phyloP scores from a whole-genome alignment of 139 green algal species.

The Closterium sp. region DNA sequence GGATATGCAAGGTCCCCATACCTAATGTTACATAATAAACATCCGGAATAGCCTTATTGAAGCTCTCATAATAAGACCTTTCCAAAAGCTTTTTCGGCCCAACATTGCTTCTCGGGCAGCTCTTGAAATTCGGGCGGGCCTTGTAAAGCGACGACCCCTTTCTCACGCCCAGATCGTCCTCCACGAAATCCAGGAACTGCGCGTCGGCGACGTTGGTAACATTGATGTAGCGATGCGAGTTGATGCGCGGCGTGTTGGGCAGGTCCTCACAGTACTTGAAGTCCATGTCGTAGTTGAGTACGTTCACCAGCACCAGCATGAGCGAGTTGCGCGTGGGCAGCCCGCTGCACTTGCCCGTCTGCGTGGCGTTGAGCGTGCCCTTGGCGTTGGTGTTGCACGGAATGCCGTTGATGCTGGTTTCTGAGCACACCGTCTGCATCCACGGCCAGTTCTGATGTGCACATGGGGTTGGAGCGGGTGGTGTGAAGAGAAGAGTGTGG shows the following conservation, averaged over 20 bases:
- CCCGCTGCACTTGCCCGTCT: constrained; percentile 23
- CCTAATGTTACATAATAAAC: neutral
- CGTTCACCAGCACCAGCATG: constrained; percentile 14
- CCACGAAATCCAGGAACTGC: neutral
- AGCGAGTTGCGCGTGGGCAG: constrained; percentile 8
- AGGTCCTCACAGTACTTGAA: constrained; percentile 8
- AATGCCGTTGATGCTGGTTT: neutral
- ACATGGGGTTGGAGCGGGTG: neutral
- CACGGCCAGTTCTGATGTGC: neutral
- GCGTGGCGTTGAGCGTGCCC: neutral
- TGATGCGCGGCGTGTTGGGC: constrained; percentile 2
- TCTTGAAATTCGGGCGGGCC: neutral
- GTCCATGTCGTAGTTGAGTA: neutral
- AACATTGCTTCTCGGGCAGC: constrained; percentile 16
- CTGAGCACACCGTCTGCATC: constrained; percentile 1
- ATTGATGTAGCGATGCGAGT: neutral
- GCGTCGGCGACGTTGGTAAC: neutral
- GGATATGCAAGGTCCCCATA: neutral
- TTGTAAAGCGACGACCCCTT: neutral
- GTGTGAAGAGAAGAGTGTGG: neutral
- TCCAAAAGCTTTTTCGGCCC: neutral
- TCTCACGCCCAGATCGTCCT: neutral
- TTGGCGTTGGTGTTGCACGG: constrained; percentile 3
- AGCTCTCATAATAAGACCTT: neutral
- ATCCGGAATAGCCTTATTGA: neutral